Evolutionary conservation across 2,329 filamentous ascomycete genomes (phyloP), one percentile per base, ranked within the genome.

Genomic region (Myotisia sp.): DNA sequence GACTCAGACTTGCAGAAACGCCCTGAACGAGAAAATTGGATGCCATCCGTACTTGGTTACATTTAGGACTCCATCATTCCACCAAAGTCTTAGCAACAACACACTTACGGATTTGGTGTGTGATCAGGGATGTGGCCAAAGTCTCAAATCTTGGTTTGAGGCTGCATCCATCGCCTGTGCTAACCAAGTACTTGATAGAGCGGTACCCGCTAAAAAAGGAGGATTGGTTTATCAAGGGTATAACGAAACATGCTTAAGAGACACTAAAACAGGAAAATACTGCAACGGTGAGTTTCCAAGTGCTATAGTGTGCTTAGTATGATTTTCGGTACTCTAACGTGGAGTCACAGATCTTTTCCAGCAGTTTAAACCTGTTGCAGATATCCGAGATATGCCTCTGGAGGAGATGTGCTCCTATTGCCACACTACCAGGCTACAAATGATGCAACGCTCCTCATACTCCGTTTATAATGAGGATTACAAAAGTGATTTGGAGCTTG

Each of bases 401-500:
- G 24, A 26, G 3, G 45, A 53, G 30, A 32, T 52, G 7, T 53
- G 50, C 31, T 42, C 35, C 3, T 26, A 28, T 26, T 52, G 49
- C 38, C 46, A 45, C 33, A 20, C 26, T 1, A 28, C 34, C 2
- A 39, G 35, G n/a, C 38, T 47, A 2, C 22, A 33, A 8, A 41
- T 51, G 37, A 51, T 50, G 47, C 47, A 52, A 33, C 26, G 36
- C 5, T 41, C 33, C 7, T 17, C 30, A 5, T 50, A 52, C 37
- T 44, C 44, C 0, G 8, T 41, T 29, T 49, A 51, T 28, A 34
- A 47, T 12, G 16, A 37, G 6, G 16, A 14, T 29, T 42, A 33
- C 29, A 12, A 43, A 29, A 23, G 33, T 6, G 22, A 29, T 22
- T 30, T 40, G 10, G 22, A 29, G 3, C 5, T 33, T 3, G 14